Evolutionary conservation across 2,329 filamentous ascomycete genomes (phyloP).

Genomic region (Cladosporium sp.): DNA sequence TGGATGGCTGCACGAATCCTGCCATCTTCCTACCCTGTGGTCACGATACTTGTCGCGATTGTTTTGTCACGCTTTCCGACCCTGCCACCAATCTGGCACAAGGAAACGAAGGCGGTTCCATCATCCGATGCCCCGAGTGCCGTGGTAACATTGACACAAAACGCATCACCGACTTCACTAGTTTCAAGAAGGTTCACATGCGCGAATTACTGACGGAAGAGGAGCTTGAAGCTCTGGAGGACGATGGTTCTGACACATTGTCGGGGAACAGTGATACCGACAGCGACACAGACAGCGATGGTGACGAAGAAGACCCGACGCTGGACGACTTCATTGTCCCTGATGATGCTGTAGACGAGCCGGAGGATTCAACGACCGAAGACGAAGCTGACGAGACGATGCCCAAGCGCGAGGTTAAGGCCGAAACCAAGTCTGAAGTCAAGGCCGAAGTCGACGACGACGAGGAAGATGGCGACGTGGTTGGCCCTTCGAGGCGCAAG

Average conservation of each 20-base stretch:
- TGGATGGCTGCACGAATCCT: slow-evolving; percentile 70
- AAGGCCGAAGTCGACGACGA: slow-evolving; percentile 19
- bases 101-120: slow-evolving; percentile 52
- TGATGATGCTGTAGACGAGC: slow-evolving; percentile 36
- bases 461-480: slow-evolving; percentile 13
- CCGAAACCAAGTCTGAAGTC: slow-evolving; percentile 5
- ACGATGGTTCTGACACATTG: slow-evolving; percentile 24
- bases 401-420: slow-evolving; percentile 6
- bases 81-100: slow-evolving; percentile 54
- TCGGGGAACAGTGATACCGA: slow-evolving; percentile 47
- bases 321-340: slow-evolving; percentile 55
- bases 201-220: slow-evolving; percentile 45
- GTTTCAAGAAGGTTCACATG: slow-evolving; percentile 71
- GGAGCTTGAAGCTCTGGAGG: slow-evolving; percentile 30
- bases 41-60: slow-evolving; percentile 73
- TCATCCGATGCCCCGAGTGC: slow-evolving; percentile 71
- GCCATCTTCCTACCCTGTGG: slow-evolving; percentile 79
- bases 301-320: slow-evolving; percentile 39
- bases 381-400: slow-evolving; percentile 22
- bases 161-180: slow-evolving; percentile 67
- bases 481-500: slow-evolving; percentile 4
- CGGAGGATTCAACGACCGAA: slow-evolving; percentile 20
- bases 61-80: slow-evolving; percentile 66
- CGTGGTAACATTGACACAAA: slow-evolving; percentile 62
- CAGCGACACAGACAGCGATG: slow-evolving; percentile 37